Evolutionary conservation across 345 rosid species (phyloP), one percentile per base, ranked within the genome.

Genomic region (Eucalyptus curtisii): DNA sequence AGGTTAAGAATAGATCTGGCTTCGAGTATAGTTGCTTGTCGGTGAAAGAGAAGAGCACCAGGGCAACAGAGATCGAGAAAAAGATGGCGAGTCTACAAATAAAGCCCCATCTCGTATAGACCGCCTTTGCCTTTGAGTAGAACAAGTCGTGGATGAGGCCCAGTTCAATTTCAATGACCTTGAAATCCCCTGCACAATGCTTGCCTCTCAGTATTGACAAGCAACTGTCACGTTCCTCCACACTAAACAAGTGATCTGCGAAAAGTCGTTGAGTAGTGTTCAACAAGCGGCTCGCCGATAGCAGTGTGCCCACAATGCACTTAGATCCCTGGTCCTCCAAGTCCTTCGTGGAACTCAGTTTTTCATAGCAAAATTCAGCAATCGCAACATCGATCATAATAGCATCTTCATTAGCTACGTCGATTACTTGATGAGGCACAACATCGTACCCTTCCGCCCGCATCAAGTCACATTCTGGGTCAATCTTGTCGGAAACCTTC

Each of bases 51-150:
- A 91, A 27, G 7, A 86, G 85, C 6, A 47, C 45, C n/a, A 45
- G n/a, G 55, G 61, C 61, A 44, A 87, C 57, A 37, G 17, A 86
- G 12, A 82, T n/a, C 15, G 88, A 80, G 61, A 55, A 55, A 20
- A 55, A 55, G 49, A 68, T 71, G 81, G 90, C 27, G 55, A 57
- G 30, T 15, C 95, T 92, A 53, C 89, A 88, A 76, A 27, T 47
- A 16, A 55, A 31, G 55, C 94, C 93, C 19, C 7, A 30, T 24
- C 14, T 2, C 30, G 89, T 25, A 48, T 88, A 88, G 3, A 91
- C 87, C 25, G 92, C 49, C 6, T 82, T 87, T 15, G 92, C 92
- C 90, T 95, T 95, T 47, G 97, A 94, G 91, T 91, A 92, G 37
- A 93, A 86, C 82, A 52, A 31, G 53, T 93, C 95, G 40, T 93